Evolutionary conservation across 2,329 filamentous ascomycete genomes (phyloP).

Genomic region (Botrytis porri): DNA sequence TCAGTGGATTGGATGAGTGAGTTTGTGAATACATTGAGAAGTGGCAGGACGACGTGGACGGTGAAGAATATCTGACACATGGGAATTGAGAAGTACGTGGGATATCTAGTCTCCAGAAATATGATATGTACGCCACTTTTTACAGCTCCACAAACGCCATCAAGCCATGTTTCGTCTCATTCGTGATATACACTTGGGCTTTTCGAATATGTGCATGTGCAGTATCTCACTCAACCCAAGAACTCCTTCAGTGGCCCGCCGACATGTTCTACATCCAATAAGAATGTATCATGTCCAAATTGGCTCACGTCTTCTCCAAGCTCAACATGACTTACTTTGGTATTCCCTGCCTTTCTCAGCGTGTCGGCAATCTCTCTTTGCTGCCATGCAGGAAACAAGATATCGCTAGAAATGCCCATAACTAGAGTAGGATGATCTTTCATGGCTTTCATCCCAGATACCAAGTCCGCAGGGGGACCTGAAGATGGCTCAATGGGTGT

Average conservation of each 20-base stretch:
- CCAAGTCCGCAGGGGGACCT: constrained; percentile 72
- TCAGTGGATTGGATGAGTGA: background rate
- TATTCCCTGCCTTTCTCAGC: constrained; percentile 72
- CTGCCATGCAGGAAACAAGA: constrained; percentile 96
- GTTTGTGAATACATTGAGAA: background rate
- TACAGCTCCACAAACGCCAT: constrained; percentile 16
- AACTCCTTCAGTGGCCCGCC: constrained; percentile 81
- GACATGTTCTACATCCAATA: constrained; percentile 88
- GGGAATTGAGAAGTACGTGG: background rate
- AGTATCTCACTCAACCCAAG: constrained; percentile 46
- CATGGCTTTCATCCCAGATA: constrained; percentile 69
- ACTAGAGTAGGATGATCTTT: constrained; percentile 79
- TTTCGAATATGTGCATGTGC: background rate
- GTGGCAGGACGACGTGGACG: background rate
- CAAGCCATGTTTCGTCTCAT: constrained; percentile 14
- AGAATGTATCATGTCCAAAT: constrained; percentile 95
- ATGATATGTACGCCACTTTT: constrained; percentile 16
- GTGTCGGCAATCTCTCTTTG: constrained; percentile 91
- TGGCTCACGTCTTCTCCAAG: constrained; percentile 89
- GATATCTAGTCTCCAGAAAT: background rate
- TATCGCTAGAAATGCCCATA: constrained; percentile 92
- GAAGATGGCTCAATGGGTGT: constrained; percentile 41
- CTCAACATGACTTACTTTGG: constrained; percentile 81
- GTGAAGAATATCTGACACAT: constrained; percentile 9
- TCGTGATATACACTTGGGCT: background rate